phyloP scores from a whole-genome alignment of 768 basidiomycete genomes.

The Xanthoconium stramineum region DNA sequence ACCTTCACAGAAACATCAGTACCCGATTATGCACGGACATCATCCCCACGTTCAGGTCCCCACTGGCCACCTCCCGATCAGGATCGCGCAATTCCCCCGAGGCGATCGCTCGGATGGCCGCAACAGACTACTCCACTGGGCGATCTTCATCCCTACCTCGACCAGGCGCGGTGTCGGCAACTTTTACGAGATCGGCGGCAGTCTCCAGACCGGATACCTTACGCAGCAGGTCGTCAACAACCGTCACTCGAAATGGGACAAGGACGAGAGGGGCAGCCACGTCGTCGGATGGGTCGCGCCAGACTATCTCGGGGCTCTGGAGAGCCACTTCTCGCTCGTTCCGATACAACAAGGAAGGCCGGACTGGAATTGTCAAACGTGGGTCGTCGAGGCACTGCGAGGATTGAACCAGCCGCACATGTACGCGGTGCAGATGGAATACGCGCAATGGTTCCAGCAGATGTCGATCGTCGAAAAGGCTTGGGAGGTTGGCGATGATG shows the following conservation, averaged over 20 bases:
- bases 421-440: constrained; percentile 16
- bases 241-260: constrained; percentile 13
- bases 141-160: constrained; percentile 24
- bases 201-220: constrained; percentile 6
- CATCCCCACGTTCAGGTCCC: constrained; percentile 10
- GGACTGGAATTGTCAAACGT: background rate
- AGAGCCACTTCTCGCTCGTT: constrained; percentile 4
- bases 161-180: constrained; percentile 17
- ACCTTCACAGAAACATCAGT: background rate
- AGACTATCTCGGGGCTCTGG: background rate
- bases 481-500: constrained; percentile 16
- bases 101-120: constrained; percentile 1
- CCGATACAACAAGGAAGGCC: constrained; percentile 5
- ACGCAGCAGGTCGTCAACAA: constrained; percentile 14
- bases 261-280: constrained; percentile 13
- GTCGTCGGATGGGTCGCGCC: constrained; percentile 9
- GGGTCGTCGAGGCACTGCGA: constrained; percentile 17
- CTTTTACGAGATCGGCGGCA: constrained; percentile 15
- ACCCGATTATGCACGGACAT: constrained; percentile 6
- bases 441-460: constrained; percentile 6
- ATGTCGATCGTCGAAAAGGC: constrained; percentile 16
- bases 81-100: constrained; percentile 12
- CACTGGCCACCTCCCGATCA: constrained; percentile 12
- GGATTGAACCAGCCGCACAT: constrained; percentile 12
- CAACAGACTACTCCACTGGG: constrained; percentile 8